phyloP scores from a whole-genome alignment of 768 basidiomycete species.

The Mycena latifolia region DNA sequence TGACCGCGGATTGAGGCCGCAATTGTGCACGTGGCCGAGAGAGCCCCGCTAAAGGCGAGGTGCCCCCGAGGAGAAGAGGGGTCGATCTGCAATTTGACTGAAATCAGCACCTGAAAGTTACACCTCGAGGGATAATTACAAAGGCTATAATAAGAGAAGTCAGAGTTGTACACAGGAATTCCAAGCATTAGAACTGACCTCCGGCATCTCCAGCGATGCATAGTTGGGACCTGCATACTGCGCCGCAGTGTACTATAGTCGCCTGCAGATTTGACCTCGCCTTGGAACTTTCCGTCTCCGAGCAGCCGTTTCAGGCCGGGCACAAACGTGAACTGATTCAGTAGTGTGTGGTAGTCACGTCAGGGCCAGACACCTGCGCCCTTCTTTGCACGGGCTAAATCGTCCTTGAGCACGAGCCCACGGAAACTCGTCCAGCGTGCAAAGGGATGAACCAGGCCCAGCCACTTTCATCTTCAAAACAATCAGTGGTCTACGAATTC shows the following conservation, averaged over 20 bases:
- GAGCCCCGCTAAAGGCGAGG: neutral
- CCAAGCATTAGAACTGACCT: constrained; percentile 39
- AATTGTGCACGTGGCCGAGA: constrained; percentile 53
- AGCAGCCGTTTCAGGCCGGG: constrained; percentile 32
- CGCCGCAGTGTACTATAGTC: constrained; percentile 51
- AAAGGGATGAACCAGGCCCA: neutral
- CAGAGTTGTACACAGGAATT: too few species aligned
- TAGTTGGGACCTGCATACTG: constrained; percentile 47
- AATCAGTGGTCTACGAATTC: too few species aligned
- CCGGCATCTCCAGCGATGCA: constrained; percentile 50
- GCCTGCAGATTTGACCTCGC: constrained; percentile 44
- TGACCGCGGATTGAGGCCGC: constrained; percentile 47
- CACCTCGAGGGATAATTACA: too few species aligned
- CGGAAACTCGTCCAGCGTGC: neutral
- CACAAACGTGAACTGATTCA: too few species aligned
- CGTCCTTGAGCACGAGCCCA: neutral
- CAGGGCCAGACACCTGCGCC: too few species aligned
- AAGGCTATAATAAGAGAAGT: too few species aligned
- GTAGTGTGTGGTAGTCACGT: too few species aligned
- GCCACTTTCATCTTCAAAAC: neutral
- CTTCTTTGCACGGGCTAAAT: too few species aligned
- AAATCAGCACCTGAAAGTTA: too few species aligned
- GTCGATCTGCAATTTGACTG: constrained; percentile 57
- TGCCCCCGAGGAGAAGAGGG: constrained; percentile 59
- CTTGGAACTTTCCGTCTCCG: constrained; percentile 38